These are phyloP conservation scores for Neurospora intermedia DNA, from an alignment of 495 filamentous ascomycete species.

Conservation along the genomic window DNA sequence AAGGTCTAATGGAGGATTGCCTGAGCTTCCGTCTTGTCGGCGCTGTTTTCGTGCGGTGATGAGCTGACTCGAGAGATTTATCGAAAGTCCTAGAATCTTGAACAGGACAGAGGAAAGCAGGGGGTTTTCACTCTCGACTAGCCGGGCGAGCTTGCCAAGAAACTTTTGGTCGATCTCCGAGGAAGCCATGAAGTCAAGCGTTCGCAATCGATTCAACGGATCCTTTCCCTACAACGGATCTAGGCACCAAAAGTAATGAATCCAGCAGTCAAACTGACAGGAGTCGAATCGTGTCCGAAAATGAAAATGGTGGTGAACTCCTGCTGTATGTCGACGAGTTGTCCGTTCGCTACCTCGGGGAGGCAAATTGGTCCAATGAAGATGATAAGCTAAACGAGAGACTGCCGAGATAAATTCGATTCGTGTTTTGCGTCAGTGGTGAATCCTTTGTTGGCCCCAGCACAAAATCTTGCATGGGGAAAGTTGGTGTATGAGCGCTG, in stretches of 20 bases:
- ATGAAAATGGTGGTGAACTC: background rate
- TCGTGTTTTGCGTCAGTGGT: conserved; percentile 13
- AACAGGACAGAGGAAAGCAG: conserved; percentile 72
- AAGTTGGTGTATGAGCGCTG: background rate
- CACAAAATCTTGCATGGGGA: background rate
- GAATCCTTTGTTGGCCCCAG: background rate
- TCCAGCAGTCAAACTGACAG: background rate
- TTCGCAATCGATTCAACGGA: background rate
- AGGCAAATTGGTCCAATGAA: background rate
- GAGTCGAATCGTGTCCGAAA: background rate
- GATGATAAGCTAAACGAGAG: conserved; percentile 19
- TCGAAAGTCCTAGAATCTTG: conserved; percentile 81
- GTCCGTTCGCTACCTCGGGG: background rate
- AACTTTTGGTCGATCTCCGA: conserved; percentile 97
- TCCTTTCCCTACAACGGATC: background rate
- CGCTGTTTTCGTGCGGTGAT: conserved; percentile 73
- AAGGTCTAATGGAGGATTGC: conserved; percentile 70
- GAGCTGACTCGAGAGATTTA: conserved; percentile 77
- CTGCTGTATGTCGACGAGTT: background rate
- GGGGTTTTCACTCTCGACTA: conserved; percentile 58
- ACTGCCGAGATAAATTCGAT: conserved; percentile 11
- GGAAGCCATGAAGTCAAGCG: conserved; percentile 60
- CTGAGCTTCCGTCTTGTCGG: conserved; percentile 65
- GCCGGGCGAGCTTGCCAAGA: conserved; percentile 72
- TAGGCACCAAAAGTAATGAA: background rate